Evolutionary conservation across 2,329 filamentous ascomycete genomes (phyloP), one percentile per base, ranked within the genome.

Genomic region (Ilyonectria destructans): DNA sequence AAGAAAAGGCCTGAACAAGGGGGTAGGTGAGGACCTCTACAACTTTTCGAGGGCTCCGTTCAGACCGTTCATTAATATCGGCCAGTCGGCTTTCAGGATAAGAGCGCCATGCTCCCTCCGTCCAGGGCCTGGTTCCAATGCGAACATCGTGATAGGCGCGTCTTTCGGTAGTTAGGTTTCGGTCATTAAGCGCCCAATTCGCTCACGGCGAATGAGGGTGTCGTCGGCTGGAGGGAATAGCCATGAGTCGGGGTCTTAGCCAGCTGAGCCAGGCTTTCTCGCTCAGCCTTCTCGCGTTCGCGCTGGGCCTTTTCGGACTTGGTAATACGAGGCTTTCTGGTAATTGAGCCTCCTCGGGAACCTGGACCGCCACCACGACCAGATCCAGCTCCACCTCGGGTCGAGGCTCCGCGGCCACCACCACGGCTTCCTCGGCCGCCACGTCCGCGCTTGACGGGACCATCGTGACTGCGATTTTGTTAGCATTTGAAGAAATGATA

Each of bases 301-400:
- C 94, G 90, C 77, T 92, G 89, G 69, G 93, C 92, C 75, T 94
- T 93, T 78, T 96, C 93, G 43, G 93, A 92, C 80, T 97, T 97
- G 45, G 93, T 96, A 73, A 94, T 91, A 48, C 95, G 91, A 58
- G 94, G 93, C 80, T 97, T 97, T 73, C 95, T 88, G 21, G 92
- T 89, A 1, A 92, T 91, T 12, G 89, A 86, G 51, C 93, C 93
- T 58, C 93, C 93, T 48, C 94, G 88, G 40, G 93, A 93, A n/a
- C 92, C 92, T 10, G 92, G 90, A 6, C 86, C 86, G 37, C 85
- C 85, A 23, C 82, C 85, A 56, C 85, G 83, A n/a, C 84, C 83
- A 7, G 80, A 79, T 40, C 82, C 83, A 45, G 78, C 73, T 65
- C 82, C 82, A 43, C 82, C 82, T 33, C 93, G 88, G 23, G 91